Evolutionary conservation across 495 filamentous ascomycete species (phyloP).

Genomic region (Hypomontagnella monticulosa): DNA sequence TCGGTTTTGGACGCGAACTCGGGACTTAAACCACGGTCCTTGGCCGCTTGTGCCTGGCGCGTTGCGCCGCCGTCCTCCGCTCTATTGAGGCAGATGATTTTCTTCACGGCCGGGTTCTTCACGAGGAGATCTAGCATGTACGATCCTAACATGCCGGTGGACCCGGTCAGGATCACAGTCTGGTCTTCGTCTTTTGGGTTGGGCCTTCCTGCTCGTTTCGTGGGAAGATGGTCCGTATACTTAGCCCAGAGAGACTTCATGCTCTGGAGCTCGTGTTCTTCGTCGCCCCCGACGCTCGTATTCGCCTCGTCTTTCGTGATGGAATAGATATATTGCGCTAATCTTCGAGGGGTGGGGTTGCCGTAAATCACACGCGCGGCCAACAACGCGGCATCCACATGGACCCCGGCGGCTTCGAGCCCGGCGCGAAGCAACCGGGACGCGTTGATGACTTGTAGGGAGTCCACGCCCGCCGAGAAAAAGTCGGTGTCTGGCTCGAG

Average conservation of each 20-base stretch:
- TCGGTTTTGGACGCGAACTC: slow-evolving; percentile 53
- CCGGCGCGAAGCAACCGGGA: slow-evolving; percentile 49
- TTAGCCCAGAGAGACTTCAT: slow-evolving; percentile 52
- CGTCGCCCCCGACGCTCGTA: background rate
- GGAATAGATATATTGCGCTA: slow-evolving; percentile 48
- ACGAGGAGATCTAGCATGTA: slow-evolving; percentile 62
- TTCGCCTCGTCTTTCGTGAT: slow-evolving; percentile 20
- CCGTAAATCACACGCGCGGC: slow-evolving; percentile 53
- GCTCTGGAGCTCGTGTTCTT: slow-evolving; percentile 39
- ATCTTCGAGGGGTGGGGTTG: slow-evolving; percentile 49
- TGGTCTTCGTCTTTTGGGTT: slow-evolving; percentile 49
- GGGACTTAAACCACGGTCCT: slow-evolving; percentile 48
- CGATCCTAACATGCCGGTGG: slow-evolving; percentile 67
- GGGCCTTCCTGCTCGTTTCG: slow-evolving; percentile 40
- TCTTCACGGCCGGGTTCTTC: slow-evolving; percentile 50
- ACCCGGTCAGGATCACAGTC: slow-evolving; percentile 66
- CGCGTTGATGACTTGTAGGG: slow-evolving; percentile 59
- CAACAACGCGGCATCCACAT: slow-evolving; percentile 42
- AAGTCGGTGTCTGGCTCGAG: slow-evolving; percentile 54
- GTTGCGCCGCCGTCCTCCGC: slow-evolving; percentile 48
- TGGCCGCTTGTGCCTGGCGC: slow-evolving; percentile 45
- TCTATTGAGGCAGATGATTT: slow-evolving; percentile 67
- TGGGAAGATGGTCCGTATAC: slow-evolving; percentile 49
- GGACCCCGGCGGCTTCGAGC: slow-evolving; percentile 44
- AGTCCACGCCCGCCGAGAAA: slow-evolving; percentile 61